Evolutionary conservation across 768 basidiomycete genomes (phyloP).

Genomic region (Lactarius vividus): DNA sequence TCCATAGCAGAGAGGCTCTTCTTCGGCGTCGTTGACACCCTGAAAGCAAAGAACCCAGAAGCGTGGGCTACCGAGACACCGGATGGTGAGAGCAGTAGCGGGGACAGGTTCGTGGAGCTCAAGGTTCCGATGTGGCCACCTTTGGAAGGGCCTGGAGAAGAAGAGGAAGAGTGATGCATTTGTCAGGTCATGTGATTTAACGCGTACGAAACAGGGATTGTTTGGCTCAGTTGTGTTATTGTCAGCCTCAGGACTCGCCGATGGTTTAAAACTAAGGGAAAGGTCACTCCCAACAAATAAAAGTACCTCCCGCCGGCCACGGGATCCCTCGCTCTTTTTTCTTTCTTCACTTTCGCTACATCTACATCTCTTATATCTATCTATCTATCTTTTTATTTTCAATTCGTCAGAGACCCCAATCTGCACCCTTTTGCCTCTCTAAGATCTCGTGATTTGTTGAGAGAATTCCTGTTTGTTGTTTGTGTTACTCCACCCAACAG

Average conservation of each 20-base stretch:
- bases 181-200: conserved; percentile 18
- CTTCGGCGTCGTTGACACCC: conserved; percentile 19
- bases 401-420: conserved; percentile 18
- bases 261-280: conserved; percentile 2
- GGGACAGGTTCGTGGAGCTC: conserved; percentile 27
- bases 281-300: conserved; percentile 8
- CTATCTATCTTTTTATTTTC: conserved; percentile 9
- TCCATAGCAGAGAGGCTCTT: conserved; percentile 25
- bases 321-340: background rate
- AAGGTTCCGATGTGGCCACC: conserved; percentile 26
- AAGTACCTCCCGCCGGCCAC: conserved; percentile 14
- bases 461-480: conserved; percentile 22
- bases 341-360: conserved; percentile 16
- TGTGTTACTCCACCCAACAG: conserved; percentile 7
- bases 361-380: conserved; percentile 10
- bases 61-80: conserved; percentile 14
- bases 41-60: conserved; percentile 17
- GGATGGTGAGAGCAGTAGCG: background rate
- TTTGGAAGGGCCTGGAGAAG: conserved; percentile 16
- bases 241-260: conserved; percentile 7
- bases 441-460: conserved; percentile 17
- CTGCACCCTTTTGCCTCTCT: conserved; percentile 12
- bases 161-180: conserved; percentile 15
- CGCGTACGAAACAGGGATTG: conserved; percentile 19
- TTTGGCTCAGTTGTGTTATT: background rate